Percentiles rank a stretch among this genome's conserved stretches.
Conservation (phyloP, 768 basidiomycete genomes). For the Leccinum subgranulosum region DNA sequence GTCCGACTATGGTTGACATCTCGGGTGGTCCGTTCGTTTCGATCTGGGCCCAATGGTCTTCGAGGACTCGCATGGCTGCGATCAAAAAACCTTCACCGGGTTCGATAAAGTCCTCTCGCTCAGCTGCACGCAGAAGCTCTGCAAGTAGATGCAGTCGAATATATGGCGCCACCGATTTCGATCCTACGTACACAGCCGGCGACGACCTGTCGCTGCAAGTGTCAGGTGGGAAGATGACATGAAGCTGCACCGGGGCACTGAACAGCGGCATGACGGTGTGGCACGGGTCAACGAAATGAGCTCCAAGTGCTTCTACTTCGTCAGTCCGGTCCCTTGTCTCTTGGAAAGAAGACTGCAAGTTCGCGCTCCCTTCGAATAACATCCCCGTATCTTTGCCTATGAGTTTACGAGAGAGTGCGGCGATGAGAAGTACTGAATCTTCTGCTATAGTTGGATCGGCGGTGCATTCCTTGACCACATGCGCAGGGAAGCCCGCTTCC, state of each 20-base stretch:
- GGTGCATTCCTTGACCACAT: slow-evolving; percentile 58
- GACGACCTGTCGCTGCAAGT: slow-evolving; percentile 42
- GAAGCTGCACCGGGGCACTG: slow-evolving; percentile 60
- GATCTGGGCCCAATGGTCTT: slow-evolving; percentile 64
- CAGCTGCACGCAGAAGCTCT: slow-evolving; percentile 54
- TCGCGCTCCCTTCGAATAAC: slow-evolving; percentile 34
- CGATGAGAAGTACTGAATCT: slow-evolving; percentile 55
- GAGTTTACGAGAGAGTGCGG: slow-evolving; percentile 51
- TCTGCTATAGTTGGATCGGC: slow-evolving; percentile 36
- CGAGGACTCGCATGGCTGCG: slow-evolving; percentile 64
- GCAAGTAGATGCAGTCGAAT: slow-evolving; percentile 80
- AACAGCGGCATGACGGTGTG: slow-evolving; percentile 63
- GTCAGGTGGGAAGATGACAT: slow-evolving; percentile 52
- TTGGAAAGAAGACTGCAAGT: slow-evolving; percentile 10
- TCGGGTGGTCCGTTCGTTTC: slow-evolving; percentile 75
- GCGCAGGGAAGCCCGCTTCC: slow-evolving; percentile 78
- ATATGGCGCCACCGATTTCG: slow-evolving; percentile 68
- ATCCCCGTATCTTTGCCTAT: slow-evolving; percentile 40
- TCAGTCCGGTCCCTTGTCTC: slow-evolving; percentile 27
- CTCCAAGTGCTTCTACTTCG: slow-evolving; percentile 57
- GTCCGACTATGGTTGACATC: slow-evolving; percentile 59
- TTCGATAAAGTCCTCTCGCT: slow-evolving; percentile 53
- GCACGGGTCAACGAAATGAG: slow-evolving; percentile 40
- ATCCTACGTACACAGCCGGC: slow-evolving; percentile 74
- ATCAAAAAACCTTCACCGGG: slow-evolving; percentile 71